Base-by-base conservation (phyloP, 257 asterid genomes). In the Schizonepeta tenuifolia region DNA sequence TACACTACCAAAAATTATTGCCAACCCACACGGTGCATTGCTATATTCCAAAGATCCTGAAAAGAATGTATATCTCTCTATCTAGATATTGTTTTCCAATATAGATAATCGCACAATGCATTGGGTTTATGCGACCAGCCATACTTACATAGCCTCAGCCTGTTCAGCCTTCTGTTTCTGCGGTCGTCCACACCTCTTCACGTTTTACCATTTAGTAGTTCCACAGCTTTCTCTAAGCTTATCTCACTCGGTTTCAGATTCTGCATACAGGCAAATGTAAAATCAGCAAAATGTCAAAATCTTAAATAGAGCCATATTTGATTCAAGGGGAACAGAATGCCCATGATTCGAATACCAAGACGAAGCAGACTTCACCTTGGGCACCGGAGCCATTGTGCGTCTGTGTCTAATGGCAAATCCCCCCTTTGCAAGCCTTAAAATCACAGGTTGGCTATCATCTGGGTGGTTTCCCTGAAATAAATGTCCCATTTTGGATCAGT, bases 401-500 rank as follows among this genome's bases (percentile, higher is more conserved):
- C 93, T 81, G 69, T 91, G 89, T 80, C 78, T 86, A 71, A 93
- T 72, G 65, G 88, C 46, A 82, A 89, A 93, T 41, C 96, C 90
- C 35, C 75, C 75, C 73, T 76, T 88, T 18, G 87, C 85, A 68
- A 87, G 87, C 86, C 67, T 88, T 76, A 94, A 35, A 59, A 85
- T 18, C 28, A 94, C 84, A 0, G 96, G 96, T 59, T 40, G 83
- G 77, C 74, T 85, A 65, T 89, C 96, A 18, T 81, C 87, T 44
- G 97, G 96, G 79, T 94, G 96, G 55, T 88, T 89, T 49, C 97
- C 98, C 98, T 94, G 74, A 70, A 68, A 49, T 36, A 9, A 73
- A 38, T 73, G 13, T 22, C 26, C 26, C 73, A 47, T 49, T 58
- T 83, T 59, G 21, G 65, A 74, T 65, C 46, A 74, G 62, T 72